Base-by-base conservation (phyloP, 2,329 filamentous ascomycete species). In the Tolypocladium inflatum region DNA sequence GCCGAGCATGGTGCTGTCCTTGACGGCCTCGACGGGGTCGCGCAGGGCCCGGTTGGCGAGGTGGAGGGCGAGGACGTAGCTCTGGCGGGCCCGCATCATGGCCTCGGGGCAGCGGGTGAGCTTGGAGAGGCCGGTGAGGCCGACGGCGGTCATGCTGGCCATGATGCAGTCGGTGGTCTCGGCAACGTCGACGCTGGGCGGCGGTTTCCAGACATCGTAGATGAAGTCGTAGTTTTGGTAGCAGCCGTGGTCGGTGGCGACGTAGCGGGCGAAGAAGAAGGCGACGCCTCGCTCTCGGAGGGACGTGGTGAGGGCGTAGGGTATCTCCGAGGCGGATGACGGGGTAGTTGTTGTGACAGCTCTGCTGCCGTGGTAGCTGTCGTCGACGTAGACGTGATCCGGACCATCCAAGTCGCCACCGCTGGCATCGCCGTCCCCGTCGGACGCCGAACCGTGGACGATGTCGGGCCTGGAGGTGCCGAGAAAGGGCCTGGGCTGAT, bases 81-180 rank as follows among this genome's bases (percentile, higher is more conserved):
- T 78, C 60, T 78, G 75, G 8, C 75, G 75, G 5, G 81, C 80
- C 56, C 74, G 74, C 9, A 73, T 73, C 67, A 80, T 74, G 6
- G 78, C 72, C 21, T 75, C 70, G 6, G 68, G 65, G 21, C 72
- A 74, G 52, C 69, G 68, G 0, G 73, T 76, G 54, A 78, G 68
- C 63, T 80, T 76, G 11, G 80, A 77, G 54, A 81, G 71, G 9
- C 78, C 78, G 38, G 79, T 76, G 8, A 84, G 70, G 17, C 81
- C 81, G 8, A 83, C 80, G 6, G 81, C 80, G 15, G 76, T 77
- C 71, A 83, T 80, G 62, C 78, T 78, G 21, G 79, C 75, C 30
- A 80, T 73, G 26, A 80, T 75, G 13, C 76, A 72, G 62, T 81
- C 80, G 15, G 73, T 59, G 17, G 72, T 66, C 35, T 68, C 65